Evolutionary conservation across 495 filamentous ascomycete species (phyloP).

Genomic region (Darksidea phi): DNA sequence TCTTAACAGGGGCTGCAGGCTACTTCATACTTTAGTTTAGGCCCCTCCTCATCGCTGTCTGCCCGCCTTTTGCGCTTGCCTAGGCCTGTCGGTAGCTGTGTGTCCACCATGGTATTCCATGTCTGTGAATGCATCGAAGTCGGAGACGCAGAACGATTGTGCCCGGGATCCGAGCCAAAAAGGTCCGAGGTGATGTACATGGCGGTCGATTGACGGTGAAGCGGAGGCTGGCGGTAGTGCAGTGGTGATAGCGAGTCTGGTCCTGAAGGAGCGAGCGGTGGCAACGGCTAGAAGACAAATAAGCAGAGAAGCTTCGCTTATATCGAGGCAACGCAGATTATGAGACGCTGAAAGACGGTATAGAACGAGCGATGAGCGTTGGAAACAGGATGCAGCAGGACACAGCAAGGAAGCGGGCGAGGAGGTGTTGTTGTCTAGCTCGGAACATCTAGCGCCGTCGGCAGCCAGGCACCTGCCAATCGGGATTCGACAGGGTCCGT

Average conservation of each 20-base stretch:
- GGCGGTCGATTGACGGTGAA: background rate
- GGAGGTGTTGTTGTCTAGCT: too few relatives aligned
- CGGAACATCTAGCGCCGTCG: too few relatives aligned
- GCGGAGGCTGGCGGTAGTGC: background rate
- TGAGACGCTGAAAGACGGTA: background rate
- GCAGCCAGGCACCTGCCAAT: too few relatives aligned
- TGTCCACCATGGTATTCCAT: constrained; percentile 17
- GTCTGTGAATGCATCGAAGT: background rate
- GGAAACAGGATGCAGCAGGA: too few relatives aligned
- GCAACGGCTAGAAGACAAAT: background rate
- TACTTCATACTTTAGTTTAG: background rate
- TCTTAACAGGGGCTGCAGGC: background rate
- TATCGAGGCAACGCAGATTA: background rate
- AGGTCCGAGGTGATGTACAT: constrained; percentile 32
- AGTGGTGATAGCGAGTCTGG: constrained; percentile 7
- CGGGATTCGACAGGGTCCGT: too few relatives aligned
- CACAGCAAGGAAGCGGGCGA: too few relatives aligned
- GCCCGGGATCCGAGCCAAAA: constrained; percentile 9
- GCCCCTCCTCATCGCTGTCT: constrained; percentile 10
- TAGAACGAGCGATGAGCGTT: constrained; percentile 4
- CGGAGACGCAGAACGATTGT: background rate
- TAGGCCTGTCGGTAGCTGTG: background rate
- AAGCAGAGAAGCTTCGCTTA: background rate
- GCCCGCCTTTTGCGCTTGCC: constrained; percentile 30
- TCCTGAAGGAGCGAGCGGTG: constrained; percentile 6